Conservation (phyloP, 176 grass and related monocot species). For the Rhipidocladum racemiflorum region DNA sequence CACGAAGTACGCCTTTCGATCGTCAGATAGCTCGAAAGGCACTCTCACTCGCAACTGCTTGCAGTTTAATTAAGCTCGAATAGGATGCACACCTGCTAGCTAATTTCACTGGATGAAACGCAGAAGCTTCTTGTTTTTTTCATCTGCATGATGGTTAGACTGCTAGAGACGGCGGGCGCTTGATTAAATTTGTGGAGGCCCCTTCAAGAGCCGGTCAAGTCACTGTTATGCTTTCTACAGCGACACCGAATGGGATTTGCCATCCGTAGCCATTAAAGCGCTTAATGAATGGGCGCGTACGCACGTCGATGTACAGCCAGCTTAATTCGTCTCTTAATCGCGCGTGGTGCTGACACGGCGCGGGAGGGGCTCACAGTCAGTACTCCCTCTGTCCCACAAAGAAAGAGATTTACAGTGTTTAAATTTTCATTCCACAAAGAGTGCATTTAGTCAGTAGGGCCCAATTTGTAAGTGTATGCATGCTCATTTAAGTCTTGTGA, state of each 20-base stretch:
- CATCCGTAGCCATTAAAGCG: background rate
- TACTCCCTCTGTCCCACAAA: too few species aligned
- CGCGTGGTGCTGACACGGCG: background rate
- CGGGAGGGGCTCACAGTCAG: too few species aligned
- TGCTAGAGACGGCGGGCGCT: background rate
- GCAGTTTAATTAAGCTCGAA: background rate
- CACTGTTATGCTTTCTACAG: background rate
- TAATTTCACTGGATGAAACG: background rate
- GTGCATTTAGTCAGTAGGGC: too few species aligned
- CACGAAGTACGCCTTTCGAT: background rate
- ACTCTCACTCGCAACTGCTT: background rate
- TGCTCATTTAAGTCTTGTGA: too few species aligned
- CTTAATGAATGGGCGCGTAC: background rate
- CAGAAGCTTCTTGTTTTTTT: background rate
- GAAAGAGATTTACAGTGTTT: too few species aligned
- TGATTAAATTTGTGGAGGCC: background rate
- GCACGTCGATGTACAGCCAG: background rate
- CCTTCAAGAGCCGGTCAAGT: background rate
- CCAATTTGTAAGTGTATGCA: too few species aligned
- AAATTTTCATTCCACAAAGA: too few species aligned
- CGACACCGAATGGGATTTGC: background rate
- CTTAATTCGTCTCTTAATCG: background rate
- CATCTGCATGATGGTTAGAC: background rate
- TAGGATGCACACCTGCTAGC: background rate
- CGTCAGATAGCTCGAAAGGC: background rate